Evolutionary conservation across 1,284 basidiomycete species (phyloP).

Genomic region (Sanghuangporus sanghuang): DNA sequence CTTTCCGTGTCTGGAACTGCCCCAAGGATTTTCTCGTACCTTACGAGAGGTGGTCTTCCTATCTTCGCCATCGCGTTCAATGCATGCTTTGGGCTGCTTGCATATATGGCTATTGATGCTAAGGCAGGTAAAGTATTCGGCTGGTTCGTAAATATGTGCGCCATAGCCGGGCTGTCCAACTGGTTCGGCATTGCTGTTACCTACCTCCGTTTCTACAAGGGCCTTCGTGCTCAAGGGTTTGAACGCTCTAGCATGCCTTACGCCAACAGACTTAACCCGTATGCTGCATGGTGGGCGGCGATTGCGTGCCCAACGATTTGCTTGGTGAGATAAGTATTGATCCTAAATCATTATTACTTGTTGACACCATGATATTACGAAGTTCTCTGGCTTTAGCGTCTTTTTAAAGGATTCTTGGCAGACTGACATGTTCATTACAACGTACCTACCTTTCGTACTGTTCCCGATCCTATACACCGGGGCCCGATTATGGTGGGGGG

Average conservation of each 20-base stretch:
- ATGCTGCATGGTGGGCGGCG: constrained; percentile 43
- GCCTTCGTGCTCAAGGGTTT: constrained; percentile 39
- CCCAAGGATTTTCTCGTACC: constrained; percentile 66
- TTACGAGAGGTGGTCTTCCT: constrained; percentile 71
- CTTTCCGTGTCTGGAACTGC: constrained; percentile 74
- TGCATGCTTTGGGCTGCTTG: constrained; percentile 62
- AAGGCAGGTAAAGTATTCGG: constrained; percentile 66
- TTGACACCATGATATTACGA: neutral
- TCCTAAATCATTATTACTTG: neutral
- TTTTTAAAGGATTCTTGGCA: constrained; percentile 68
- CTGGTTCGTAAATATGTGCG: constrained; percentile 76
- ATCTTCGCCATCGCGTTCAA: constrained; percentile 65
- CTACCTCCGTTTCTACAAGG: constrained; percentile 43
- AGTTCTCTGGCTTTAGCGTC: constrained; percentile 74
- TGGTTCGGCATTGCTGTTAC: constrained; percentile 63
- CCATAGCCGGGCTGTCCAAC: constrained; percentile 61
- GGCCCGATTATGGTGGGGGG: constrained; percentile 48
- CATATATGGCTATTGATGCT: constrained; percentile 62
- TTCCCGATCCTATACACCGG: constrained; percentile 76
- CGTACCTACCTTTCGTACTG: constrained; percentile 69
- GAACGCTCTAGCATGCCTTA: constrained; percentile 36
- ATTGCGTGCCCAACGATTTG: constrained; percentile 57
- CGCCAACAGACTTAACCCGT: constrained; percentile 29
- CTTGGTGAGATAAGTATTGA: constrained; percentile 45
- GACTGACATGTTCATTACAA: constrained; percentile 63